phyloP scores from a whole-genome alignment of 257 asterid species.

The Coffea eugenioides region DNA sequence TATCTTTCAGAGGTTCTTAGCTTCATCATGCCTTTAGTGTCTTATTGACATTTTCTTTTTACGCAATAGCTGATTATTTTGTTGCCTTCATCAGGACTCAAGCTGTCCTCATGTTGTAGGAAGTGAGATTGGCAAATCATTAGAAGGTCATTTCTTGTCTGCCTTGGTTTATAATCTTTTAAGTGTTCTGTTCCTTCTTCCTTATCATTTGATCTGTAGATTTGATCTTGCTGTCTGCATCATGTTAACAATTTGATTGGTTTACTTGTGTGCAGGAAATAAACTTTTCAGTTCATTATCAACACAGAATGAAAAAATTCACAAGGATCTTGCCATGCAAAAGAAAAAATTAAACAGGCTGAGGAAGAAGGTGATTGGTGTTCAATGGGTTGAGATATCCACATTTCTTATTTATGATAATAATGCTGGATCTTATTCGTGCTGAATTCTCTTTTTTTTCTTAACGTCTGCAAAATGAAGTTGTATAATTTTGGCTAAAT shows the following conservation, averaged over 20 bases:
- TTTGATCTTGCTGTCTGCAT: conserved; percentile 6
- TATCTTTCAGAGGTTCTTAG: conserved; percentile 84
- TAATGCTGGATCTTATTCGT: background rate
- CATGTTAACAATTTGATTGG: conserved; percentile 15
- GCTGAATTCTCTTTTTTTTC: too few relatives aligned
- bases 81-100: conserved; percentile 53
- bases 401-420: background rate
- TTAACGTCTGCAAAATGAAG: too few relatives aligned
- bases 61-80: conserved; percentile 25
- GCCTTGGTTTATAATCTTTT: conserved; percentile 1
- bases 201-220: too few relatives aligned
- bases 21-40: conserved; percentile 24
- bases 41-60: conserved; percentile 3
- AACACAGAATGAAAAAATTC: conserved; percentile 52
- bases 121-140: conserved; percentile 34
- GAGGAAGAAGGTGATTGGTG: conserved; percentile 59
- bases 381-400: conserved; percentile 8
- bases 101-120: conserved; percentile 36
- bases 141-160: conserved; percentile 44
- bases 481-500: too few relatives aligned
- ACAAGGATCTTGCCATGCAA: conserved; percentile 49
- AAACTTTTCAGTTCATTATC: conserved; percentile 41
- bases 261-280: conserved; percentile 45
- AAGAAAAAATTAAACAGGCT: conserved; percentile 71
- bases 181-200: conserved; percentile 3